Evolutionary conservation across 345 rosid genomes (phyloP).

Genomic region (Brassica rapa): DNA sequence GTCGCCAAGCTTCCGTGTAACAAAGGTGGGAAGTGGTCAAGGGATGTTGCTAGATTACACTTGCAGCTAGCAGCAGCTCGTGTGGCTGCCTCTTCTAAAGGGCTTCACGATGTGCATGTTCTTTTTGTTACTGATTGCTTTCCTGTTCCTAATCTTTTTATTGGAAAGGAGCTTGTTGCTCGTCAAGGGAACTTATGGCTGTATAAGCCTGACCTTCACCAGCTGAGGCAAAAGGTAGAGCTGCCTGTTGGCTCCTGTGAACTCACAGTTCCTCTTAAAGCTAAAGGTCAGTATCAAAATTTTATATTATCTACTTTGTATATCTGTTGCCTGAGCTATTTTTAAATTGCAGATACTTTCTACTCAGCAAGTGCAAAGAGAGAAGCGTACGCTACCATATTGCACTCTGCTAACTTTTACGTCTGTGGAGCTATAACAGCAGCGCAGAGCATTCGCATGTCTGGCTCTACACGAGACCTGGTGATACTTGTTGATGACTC

Average conservation of each 20-base stretch:
- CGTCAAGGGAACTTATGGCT: constrained; percentile 67
- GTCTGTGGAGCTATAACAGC: constrained; percentile 89
- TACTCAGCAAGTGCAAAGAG: constrained; percentile 63
- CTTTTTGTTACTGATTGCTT: constrained; percentile 70
- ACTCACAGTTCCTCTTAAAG: constrained; percentile 77
- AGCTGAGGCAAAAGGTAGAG: constrained; percentile 49
- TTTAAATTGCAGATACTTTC: constrained; percentile 52
- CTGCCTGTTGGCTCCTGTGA: constrained; percentile 83
- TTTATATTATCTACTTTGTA: not conserved
- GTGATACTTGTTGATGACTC: constrained; percentile 83
- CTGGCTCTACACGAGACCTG: constrained; percentile 80
- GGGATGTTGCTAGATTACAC: constrained; percentile 82
- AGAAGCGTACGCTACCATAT: constrained; percentile 86
- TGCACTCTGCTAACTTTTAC: constrained; percentile 78
- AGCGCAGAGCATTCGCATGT: constrained; percentile 82
- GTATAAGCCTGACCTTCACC: constrained; percentile 61
- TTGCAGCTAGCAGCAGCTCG: constrained; percentile 83
- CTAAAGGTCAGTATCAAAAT: constrained; percentile 58
- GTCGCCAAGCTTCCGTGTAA: constrained; percentile 79
- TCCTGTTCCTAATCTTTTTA: constrained; percentile 74
- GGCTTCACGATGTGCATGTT: constrained; percentile 66
- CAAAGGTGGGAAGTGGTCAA: constrained; percentile 67
- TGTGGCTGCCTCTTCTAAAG: constrained; percentile 73
- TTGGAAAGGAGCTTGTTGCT: constrained; percentile 64
- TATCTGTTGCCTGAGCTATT: constrained; percentile 8